A percentile compares a stretch with the other conserved stretches of the same genome.
Evolutionary conservation across 2,329 filamentous ascomycete genomes (phyloP).

Genomic region (Penicillium oxalicum): DNA sequence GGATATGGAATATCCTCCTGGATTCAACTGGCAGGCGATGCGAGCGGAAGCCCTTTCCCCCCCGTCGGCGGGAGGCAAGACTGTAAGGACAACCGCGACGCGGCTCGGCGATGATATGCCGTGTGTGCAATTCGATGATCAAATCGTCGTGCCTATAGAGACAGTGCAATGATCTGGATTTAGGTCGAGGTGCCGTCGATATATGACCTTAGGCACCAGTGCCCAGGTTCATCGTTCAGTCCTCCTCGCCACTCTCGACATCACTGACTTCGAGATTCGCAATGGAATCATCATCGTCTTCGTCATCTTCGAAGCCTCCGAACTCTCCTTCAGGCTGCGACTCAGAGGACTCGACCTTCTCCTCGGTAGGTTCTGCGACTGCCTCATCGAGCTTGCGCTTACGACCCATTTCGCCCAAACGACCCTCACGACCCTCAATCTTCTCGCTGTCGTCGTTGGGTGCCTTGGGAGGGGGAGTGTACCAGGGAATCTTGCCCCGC

Average conservation of each 20-base stretch:
- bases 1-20: too few species aligned
- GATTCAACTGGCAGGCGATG: not conserved
- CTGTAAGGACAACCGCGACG: not conserved
- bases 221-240: slow-evolving; percentile 18
- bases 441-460: slow-evolving; percentile 45
- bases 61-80: not conserved
- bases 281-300: slow-evolving; percentile 37
- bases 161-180: not conserved
- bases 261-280: slow-evolving; percentile 41
- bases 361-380: slow-evolving; percentile 30
- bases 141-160: slow-evolving; percentile 5
- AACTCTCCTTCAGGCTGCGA: slow-evolving; percentile 29
- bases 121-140: slow-evolving; percentile 1
- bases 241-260: slow-evolving; percentile 39
- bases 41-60: not conserved
- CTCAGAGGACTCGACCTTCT: slow-evolving; percentile 30
- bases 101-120: slow-evolving; percentile 6
- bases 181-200: slow-evolving; percentile 3
- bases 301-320: slow-evolving; percentile 35
- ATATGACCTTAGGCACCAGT: not conserved
- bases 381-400: slow-evolving; percentile 66
- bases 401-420: slow-evolving; percentile 74
- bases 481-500: slow-evolving; percentile 94
- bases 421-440: slow-evolving; percentile 67
- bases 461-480: slow-evolving; percentile 67